A percentile compares a stretch with the other conserved stretches of the same genome.
phyloP scores from a whole-genome alignment of 2,329 filamentous ascomycete genomes.

The Paracoccidioides lutzii region DNA sequence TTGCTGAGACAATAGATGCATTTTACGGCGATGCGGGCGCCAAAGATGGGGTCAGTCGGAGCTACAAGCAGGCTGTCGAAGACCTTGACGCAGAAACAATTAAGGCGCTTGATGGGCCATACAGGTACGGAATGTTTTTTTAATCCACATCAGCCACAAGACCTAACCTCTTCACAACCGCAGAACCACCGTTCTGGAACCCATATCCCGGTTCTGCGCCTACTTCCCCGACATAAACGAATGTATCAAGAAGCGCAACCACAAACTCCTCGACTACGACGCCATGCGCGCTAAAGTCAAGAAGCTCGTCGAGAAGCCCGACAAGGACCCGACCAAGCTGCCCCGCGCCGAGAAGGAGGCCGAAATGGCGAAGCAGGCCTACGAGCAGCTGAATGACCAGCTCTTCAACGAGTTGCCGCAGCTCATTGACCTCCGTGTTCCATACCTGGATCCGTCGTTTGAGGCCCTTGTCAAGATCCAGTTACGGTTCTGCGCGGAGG shows the following conservation, averaged over 20 bases:
- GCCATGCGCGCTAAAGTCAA: slow-evolving; percentile 91
- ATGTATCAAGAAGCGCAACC: slow-evolving; percentile 92
- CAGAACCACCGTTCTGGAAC: slow-evolving; percentile 83
- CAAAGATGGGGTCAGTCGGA: slow-evolving; percentile 85
- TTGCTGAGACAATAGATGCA: slow-evolving; percentile 97
- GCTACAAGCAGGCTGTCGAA: slow-evolving; percentile 96
- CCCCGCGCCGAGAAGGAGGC: slow-evolving; percentile 92
- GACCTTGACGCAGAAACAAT: slow-evolving; percentile 97
- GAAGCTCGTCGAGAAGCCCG: slow-evolving; percentile 92
- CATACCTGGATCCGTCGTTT: slow-evolving; percentile 92
- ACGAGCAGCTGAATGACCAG: slow-evolving; percentile 96
- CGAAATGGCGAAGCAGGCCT: slow-evolving; percentile 82
- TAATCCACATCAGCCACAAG: neutral
- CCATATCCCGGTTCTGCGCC: slow-evolving; percentile 88
- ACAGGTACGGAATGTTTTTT: slow-evolving; percentile 44
- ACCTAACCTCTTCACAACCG: neutral
- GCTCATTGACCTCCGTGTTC: slow-evolving; percentile 89
- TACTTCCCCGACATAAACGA: slow-evolving; percentile 99
- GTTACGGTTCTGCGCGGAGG: slow-evolving; percentile 91
- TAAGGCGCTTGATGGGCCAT: slow-evolving; percentile 93
- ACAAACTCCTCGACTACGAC: slow-evolving; percentile 98
- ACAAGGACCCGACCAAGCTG: slow-evolving; percentile 95
- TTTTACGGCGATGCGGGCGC: slow-evolving; percentile 97
- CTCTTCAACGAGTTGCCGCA: slow-evolving; percentile 85
- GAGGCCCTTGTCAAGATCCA: slow-evolving; percentile 99